These are phyloP conservation scores for Glycine tomentella DNA, from an alignment of 306 rosid species.

Conservation along the genomic window DNA sequence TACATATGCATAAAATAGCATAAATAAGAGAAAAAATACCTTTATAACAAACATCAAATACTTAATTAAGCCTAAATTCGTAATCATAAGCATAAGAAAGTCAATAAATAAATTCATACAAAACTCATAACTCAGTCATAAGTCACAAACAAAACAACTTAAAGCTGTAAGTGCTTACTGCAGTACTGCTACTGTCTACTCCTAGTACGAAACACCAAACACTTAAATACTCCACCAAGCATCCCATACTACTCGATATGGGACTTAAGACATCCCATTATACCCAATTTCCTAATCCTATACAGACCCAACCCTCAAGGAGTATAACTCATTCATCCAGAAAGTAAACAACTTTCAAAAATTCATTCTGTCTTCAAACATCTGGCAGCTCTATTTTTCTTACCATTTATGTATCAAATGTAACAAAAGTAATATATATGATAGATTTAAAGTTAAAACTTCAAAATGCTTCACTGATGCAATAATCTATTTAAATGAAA, in stretches of 20 bases:
- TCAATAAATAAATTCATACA: background rate
- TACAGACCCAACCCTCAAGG: background rate
- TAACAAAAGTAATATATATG: background rate
- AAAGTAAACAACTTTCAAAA: slow-evolving; percentile 26
- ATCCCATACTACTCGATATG: background rate
- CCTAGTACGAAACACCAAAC: background rate
- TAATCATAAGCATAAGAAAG: background rate
- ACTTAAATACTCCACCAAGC: background rate
- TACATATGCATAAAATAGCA: background rate
- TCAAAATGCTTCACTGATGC: slow-evolving; percentile 33
- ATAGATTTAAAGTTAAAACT: slow-evolving; percentile 18
- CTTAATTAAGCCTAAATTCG: background rate
- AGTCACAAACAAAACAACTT: background rate
- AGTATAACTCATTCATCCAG: slow-evolving; percentile 31
- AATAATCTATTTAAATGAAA: slow-evolving; percentile 17
- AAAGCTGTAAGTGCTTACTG: background rate
- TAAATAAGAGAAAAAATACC: background rate
- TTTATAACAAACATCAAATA: slow-evolving; percentile 2
- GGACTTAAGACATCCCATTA: background rate
- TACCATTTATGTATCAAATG: slow-evolving; percentile 26
- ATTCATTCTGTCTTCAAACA: slow-evolving; percentile 36
- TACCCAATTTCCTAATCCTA: background rate
- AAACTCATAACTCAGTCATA: background rate
- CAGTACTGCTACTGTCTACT: background rate
- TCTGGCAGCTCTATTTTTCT: slow-evolving; percentile 34